phyloP scores from a whole-genome alignment of 2,329 filamentous ascomycete species.

The Penicillium sp. region DNA sequence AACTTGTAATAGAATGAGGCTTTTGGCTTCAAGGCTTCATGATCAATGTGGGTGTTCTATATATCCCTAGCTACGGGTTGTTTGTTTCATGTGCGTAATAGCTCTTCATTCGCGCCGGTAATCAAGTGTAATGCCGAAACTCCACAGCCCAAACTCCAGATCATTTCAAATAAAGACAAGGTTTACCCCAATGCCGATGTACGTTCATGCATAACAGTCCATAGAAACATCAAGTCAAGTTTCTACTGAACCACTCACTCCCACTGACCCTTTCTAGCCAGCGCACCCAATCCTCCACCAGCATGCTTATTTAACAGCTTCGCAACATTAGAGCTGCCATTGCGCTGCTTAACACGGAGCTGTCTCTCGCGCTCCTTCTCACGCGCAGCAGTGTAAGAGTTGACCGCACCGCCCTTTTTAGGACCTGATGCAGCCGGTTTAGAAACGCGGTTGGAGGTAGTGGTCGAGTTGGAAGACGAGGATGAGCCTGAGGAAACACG shows the following conservation, averaged over 20 bases:
- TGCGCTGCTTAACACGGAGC: constrained; percentile 53
- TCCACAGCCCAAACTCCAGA: background rate
- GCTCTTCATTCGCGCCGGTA: too few relatives aligned
- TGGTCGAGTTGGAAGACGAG: constrained; percentile 17
- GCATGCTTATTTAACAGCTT: constrained; percentile 43
- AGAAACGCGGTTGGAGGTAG: constrained; percentile 25
- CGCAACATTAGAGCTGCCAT: constrained; percentile 32
- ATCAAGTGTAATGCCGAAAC: background rate
- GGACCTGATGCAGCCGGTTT: constrained; percentile 47
- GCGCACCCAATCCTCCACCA: constrained; percentile 37
- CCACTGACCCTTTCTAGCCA: constrained; percentile 41
- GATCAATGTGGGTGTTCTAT: too few relatives aligned
- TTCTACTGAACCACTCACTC: constrained; percentile 30
- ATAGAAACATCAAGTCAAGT: background rate
- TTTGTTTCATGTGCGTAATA: too few relatives aligned
- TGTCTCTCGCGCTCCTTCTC: constrained; percentile 60
- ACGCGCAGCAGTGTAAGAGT: constrained; percentile 56
- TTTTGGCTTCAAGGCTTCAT: too few relatives aligned
- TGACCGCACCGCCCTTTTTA: constrained; percentile 61
- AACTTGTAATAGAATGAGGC: too few relatives aligned
- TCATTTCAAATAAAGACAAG: background rate
- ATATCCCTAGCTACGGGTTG: too few relatives aligned
- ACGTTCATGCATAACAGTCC: background rate
- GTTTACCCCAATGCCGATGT: background rate
- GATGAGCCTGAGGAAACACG: constrained; percentile 33